phyloP scores from a whole-genome alignment of 2,329 filamentous ascomycete species.

The Paecilomyces fulvus region DNA sequence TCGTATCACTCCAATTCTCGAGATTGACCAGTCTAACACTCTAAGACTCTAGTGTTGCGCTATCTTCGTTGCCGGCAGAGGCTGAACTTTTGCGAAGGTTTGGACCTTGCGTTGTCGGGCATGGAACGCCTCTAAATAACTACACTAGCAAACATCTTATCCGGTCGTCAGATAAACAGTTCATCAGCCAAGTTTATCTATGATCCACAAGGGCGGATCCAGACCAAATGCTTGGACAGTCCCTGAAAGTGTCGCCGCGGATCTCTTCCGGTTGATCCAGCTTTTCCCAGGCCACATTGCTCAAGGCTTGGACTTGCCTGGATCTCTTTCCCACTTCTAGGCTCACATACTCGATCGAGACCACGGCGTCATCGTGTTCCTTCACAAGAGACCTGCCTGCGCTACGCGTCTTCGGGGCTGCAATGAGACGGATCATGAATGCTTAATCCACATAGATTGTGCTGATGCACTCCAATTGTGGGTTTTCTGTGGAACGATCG shows the following conservation, averaged over 20 bases:
- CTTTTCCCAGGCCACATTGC: background rate
- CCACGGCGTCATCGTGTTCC: background rate
- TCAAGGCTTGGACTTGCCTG: background rate
- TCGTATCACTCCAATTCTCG: too few relatives aligned
- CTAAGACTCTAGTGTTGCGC: too few relatives aligned
- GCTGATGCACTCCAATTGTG: background rate
- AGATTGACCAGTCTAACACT: too few relatives aligned
- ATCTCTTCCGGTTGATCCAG: constrained; percentile 1
- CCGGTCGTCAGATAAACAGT: background rate
- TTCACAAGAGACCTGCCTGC: background rate
- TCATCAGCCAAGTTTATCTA: background rate
- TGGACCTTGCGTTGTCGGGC: background rate
- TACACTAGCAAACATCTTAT: background rate
- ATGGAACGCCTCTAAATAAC: background rate
- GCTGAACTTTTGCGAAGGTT: background rate
- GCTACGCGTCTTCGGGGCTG: background rate
- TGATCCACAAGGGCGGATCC: background rate
- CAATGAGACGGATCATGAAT: background rate
- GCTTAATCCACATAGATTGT: background rate
- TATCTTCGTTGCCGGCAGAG: too few relatives aligned
- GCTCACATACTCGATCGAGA: background rate
- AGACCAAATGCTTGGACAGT: constrained; percentile 9
- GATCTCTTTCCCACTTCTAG: background rate
- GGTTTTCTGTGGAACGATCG: background rate
- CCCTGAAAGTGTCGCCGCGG: constrained; percentile 12